Conservation (phyloP, 768 basidiomycete genomes). For the Neoboletus brunneissimus region DNA sequence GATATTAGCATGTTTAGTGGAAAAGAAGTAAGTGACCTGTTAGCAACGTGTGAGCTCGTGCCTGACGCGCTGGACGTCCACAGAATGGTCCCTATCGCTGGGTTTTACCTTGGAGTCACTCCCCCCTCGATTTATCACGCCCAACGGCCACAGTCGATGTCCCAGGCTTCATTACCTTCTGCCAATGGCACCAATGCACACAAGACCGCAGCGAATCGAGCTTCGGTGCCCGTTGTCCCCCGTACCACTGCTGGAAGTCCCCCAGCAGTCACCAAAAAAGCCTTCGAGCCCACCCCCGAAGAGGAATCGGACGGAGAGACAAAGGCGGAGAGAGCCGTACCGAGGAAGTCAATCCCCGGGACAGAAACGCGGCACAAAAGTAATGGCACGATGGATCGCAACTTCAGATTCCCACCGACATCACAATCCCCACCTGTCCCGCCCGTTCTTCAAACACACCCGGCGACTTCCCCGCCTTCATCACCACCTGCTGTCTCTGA, state of each 20-base stretch:
- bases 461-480: slow-evolving; percentile 33
- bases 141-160: slow-evolving; percentile 72
- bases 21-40: slow-evolving; percentile 63
- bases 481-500: slow-evolving; percentile 23
- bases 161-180: slow-evolving; percentile 55
- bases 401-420: slow-evolving; percentile 64
- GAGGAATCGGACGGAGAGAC: slow-evolving; percentile 38
- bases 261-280: slow-evolving; percentile 33
- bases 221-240: slow-evolving; percentile 65
- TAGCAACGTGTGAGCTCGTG: not conserved
- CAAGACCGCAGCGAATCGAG: slow-evolving; percentile 47
- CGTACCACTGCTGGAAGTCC: slow-evolving; percentile 43
- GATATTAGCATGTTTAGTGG: slow-evolving; percentile 84
- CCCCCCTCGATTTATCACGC: slow-evolving; percentile 39
- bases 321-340: slow-evolving; percentile 31
- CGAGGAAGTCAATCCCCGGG: slow-evolving; percentile 10
- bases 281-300: slow-evolving; percentile 54
- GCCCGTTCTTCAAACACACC: slow-evolving; percentile 2
- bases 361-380: slow-evolving; percentile 39
- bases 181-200: slow-evolving; percentile 29
- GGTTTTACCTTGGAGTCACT: slow-evolving; percentile 77
- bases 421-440: slow-evolving; percentile 15
- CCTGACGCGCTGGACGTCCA: not conserved
- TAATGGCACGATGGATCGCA: slow-evolving; percentile 74
- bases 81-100: slow-evolving; percentile 85